Percentiles rank a stretch among this genome's conserved stretches.
Evolutionary conservation across 1,139 yeast species (phyloP).

Genomic region (Sugiyamaella sp.): DNA sequence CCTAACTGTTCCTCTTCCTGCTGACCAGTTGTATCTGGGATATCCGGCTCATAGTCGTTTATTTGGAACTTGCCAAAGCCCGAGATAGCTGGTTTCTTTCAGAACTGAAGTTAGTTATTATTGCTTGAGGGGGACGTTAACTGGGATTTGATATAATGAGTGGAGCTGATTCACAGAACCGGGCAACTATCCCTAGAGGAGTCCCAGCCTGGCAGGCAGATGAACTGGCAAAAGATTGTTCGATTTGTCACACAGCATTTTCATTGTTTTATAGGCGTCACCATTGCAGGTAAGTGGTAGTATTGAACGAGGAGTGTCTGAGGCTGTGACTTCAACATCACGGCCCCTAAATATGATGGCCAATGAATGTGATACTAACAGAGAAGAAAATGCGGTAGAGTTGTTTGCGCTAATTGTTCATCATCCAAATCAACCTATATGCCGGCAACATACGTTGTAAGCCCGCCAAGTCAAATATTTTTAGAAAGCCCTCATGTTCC

Average conservation of each 20-base stretch:
- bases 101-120: too few species aligned
- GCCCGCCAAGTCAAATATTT: slow-evolving; percentile 51
- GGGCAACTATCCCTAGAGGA: slow-evolving; percentile 31
- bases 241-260: slow-evolving; percentile 60
- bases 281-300: slow-evolving; percentile 65
- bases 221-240: slow-evolving; percentile 59
- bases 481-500: slow-evolving; percentile 55
- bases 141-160: slow-evolving; percentile 2
- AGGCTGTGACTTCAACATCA: too few species aligned
- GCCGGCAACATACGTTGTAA: slow-evolving; percentile 54
- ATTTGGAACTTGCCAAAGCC: neutral
- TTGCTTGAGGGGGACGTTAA: too few species aligned
- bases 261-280: slow-evolving; percentile 78
- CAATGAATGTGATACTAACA: neutral
- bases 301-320: slow-evolving; percentile 29
- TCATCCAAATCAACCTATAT: slow-evolving; percentile 49
- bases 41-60: neutral
- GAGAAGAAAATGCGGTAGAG: slow-evolving; percentile 68
- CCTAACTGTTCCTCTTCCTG: neutral
- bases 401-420: slow-evolving; percentile 73
- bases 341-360: too few species aligned
- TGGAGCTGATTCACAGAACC: slow-evolving; percentile 1
- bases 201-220: slow-evolving; percentile 82
- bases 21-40: neutral
- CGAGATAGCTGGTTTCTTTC: too few species aligned